These are phyloP conservation scores for Rhizopus delemar DNA, from an alignment of 371 early-diverging fungal species.

Conservation along the genomic window DNA sequence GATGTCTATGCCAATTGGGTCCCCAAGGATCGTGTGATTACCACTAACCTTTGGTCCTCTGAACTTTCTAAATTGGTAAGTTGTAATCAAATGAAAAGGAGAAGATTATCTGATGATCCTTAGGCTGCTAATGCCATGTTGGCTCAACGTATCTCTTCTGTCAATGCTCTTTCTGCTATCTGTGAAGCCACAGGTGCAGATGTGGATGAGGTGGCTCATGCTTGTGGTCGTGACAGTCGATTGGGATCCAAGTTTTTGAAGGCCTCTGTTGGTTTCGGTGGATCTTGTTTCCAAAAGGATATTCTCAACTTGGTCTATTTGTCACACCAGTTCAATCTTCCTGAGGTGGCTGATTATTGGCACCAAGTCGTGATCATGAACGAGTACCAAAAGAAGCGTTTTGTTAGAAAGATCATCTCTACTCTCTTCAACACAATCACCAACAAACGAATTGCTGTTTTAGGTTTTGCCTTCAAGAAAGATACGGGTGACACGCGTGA, in stretches of 20 bases:
- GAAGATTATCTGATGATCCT: neutral
- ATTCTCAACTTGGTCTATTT: conserved; percentile 91
- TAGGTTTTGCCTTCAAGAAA: conserved; percentile 96
- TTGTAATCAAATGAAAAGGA: conserved; percentile 4
- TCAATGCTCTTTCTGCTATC: conserved; percentile 90
- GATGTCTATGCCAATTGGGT: conserved; percentile 86
- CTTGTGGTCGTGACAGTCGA: conserved; percentile 86
- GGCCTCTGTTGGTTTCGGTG: conserved; percentile 94
- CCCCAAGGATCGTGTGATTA: conserved; percentile 82
- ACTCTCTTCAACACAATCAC: conserved; percentile 84
- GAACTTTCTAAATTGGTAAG: conserved; percentile 89
- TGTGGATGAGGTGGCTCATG: conserved; percentile 95
- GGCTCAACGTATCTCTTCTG: conserved; percentile 93
- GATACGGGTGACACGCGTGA: conserved; percentile 95
- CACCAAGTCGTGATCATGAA: conserved; percentile 88
- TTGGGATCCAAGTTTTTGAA: conserved; percentile 92
- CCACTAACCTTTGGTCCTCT: conserved; percentile 92
- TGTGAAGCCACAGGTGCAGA: conserved; percentile 95
- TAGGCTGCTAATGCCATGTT: conserved; percentile 94
- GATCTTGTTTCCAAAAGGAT: conserved; percentile 96
- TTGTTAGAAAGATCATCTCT: conserved; percentile 71
- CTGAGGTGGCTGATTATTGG: conserved; percentile 95
- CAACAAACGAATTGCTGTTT: conserved; percentile 80
- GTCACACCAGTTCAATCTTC: conserved; percentile 78
- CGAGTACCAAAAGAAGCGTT: conserved; percentile 91